phyloP scores from a whole-genome alignment of 768 basidiomycete species.

The Rhodotorula taiwanensis region DNA sequence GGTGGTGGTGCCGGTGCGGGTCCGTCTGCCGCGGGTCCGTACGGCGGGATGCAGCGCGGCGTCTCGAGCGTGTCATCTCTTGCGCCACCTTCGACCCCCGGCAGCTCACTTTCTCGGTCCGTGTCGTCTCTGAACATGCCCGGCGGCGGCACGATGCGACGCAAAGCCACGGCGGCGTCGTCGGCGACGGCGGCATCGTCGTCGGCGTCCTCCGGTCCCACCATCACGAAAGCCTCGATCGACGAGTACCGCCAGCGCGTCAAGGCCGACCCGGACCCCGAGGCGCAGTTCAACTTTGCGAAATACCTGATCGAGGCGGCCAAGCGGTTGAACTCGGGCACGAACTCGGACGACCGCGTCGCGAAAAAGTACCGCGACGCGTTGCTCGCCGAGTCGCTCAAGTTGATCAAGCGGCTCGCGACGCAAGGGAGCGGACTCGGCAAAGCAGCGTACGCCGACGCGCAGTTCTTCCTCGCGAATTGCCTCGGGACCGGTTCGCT shows the following conservation, averaged over 20 bases:
- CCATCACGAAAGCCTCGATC: constrained; percentile 63
- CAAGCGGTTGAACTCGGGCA: constrained; percentile 62
- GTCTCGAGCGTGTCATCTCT: constrained; percentile 20
- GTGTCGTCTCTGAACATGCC: constrained; percentile 25
- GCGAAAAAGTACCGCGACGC: constrained; percentile 86
- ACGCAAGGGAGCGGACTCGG: constrained; percentile 58
- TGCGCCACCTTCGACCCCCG: not conserved
- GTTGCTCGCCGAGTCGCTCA: constrained; percentile 78
- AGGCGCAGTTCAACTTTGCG: constrained; percentile 95
- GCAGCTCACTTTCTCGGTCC: constrained; percentile 16
- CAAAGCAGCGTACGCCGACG: constrained; percentile 78
- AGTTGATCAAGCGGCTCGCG: constrained; percentile 84
- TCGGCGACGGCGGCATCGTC: constrained; percentile 2
- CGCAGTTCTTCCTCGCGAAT: constrained; percentile 97
- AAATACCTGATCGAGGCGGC: constrained; percentile 99
- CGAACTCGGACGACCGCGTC: constrained; percentile 51
- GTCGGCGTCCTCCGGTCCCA: constrained; percentile 28
- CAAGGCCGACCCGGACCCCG: constrained; percentile 95
- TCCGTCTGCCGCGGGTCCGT: constrained; percentile 4
- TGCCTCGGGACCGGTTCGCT: constrained; percentile 92
- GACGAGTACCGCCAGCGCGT: constrained; percentile 96
- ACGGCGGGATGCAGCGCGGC: constrained; percentile 18
- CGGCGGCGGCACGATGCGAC: constrained; percentile 22
- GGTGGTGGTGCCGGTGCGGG: not conserved
- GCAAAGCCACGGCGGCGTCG: constrained; percentile 18